Conservation (phyloP, 257 asterid genomes). For the Knoxia roxburghii region DNA sequence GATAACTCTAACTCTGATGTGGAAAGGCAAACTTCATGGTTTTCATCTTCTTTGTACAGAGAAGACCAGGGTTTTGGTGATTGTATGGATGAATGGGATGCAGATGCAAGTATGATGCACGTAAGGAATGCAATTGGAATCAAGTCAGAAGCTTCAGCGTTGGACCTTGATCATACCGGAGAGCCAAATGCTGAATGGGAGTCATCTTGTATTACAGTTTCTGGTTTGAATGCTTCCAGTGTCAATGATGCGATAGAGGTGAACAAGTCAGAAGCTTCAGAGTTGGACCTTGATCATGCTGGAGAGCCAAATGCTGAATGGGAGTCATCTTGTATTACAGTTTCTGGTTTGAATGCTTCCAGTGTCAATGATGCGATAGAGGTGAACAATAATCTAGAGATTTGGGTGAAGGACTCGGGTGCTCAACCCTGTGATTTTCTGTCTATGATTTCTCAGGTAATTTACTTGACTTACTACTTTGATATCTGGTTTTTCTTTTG, state of each 20-base stretch:
- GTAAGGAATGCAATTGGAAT: constrained; percentile 7
- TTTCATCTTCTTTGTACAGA: constrained; percentile 20
- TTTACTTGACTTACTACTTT: background rate
- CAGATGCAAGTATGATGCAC: constrained; percentile 7
- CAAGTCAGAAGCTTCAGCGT: no score
- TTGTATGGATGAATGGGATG: constrained; percentile 17
- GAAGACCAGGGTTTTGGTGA: constrained; percentile 21
- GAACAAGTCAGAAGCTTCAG: constrained; percentile 6
- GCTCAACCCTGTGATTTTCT: constrained; percentile 17
- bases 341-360: constrained; percentile 15
- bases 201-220: no score
- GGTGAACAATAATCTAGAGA: constrained; percentile 9
- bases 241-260: no score
- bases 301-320: constrained; percentile 16
- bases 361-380: constrained; percentile 17
- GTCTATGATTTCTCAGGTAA: constrained; percentile 33
- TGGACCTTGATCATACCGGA: no score
- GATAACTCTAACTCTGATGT: background rate
- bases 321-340: constrained; percentile 4
- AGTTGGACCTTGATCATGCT: constrained; percentile 15
- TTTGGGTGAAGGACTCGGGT: constrained; percentile 2
- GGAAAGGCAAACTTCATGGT: constrained; percentile 20
- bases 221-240: no score
- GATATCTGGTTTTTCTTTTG: background rate
- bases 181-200: no score